These are phyloP conservation scores for Albophoma yamanashiensis DNA, from an alignment of 2,329 filamentous ascomycete species.

Conservation along the genomic window DNA sequence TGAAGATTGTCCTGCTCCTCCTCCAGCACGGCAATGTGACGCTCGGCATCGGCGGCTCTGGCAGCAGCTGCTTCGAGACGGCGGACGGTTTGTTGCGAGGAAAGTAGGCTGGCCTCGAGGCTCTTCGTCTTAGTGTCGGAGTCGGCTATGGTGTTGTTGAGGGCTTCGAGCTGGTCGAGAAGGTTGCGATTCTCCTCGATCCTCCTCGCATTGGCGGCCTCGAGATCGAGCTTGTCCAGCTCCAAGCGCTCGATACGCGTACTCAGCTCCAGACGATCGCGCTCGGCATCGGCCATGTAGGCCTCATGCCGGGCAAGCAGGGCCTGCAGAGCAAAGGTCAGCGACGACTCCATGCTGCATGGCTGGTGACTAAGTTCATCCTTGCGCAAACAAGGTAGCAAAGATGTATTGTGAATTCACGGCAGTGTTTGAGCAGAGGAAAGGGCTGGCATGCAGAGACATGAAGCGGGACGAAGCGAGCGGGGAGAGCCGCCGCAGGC, in stretches of 20 bases:
- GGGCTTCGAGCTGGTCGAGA: constrained; percentile 70
- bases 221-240: constrained; percentile 59
- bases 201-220: constrained; percentile 64
- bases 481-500: neutral
- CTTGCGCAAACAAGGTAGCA: neutral
- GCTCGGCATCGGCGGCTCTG: constrained; percentile 69
- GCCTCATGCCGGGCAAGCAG: constrained; percentile 85
- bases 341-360: constrained; percentile 32
- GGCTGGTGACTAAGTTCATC: neutral
- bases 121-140: constrained; percentile 72
- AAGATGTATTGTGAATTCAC: neutral
- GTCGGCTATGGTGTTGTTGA: constrained; percentile 70
- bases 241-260: constrained; percentile 68
- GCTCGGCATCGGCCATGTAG: constrained; percentile 86
- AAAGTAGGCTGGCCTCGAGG: constrained; percentile 65
- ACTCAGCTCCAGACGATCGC: constrained; percentile 65
- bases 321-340: constrained; percentile 72
- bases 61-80: constrained; percentile 63
- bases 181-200: constrained; percentile 76
- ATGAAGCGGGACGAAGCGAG: neutral
- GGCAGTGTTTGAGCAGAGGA: neutral
- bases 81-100: constrained; percentile 67
- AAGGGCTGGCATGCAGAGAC: neutral
- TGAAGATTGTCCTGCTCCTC: constrained; percentile 68
- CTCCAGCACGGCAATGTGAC: constrained; percentile 69